phyloP scores from a whole-genome alignment of 768 basidiomycete genomes.

The Mrakia blollopis region DNA sequence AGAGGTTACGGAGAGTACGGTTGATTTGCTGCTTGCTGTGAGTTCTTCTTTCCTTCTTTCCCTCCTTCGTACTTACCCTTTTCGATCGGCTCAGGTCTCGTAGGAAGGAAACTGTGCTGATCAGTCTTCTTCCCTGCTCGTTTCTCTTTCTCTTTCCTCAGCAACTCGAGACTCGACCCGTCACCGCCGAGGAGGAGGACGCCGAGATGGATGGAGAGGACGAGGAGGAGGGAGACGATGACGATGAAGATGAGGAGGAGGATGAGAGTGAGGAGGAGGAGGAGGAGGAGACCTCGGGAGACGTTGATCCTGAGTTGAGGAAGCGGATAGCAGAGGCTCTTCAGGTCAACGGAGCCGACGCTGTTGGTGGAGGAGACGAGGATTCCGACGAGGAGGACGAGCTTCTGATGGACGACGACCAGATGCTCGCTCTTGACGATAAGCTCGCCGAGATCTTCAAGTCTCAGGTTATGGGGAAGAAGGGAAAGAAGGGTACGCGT shows the following conservation, averaged over 20 bases:
- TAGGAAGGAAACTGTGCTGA: too few species aligned
- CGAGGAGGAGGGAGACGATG: slow-evolving; percentile 38
- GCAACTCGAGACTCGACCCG: slow-evolving; percentile 31
- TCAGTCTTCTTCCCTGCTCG: too few species aligned
- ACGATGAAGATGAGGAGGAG: slow-evolving; percentile 47
- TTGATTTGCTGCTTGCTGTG: slow-evolving; percentile 77
- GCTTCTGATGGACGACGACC: slow-evolving; percentile 80
- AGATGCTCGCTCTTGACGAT: slow-evolving; percentile 95
- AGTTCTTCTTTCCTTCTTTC: slow-evolving; percentile 41
- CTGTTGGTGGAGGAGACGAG: slow-evolving; percentile 41
- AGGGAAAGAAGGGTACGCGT: slow-evolving; percentile 59
- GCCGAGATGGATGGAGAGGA: slow-evolving; percentile 43
- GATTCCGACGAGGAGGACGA: slow-evolving; percentile 42
- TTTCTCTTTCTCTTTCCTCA: background rate
- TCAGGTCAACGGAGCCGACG: slow-evolving; percentile 44
- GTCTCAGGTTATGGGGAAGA: slow-evolving; percentile 58
- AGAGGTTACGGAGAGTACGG: slow-evolving; percentile 60
- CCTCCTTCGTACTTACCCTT: too few species aligned
- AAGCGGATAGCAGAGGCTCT: slow-evolving; percentile 54
- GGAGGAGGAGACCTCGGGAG: slow-evolving; percentile 41
- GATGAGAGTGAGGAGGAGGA: slow-evolving; percentile 45
- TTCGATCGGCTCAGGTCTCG: too few species aligned
- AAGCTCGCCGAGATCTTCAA: slow-evolving; percentile 84
- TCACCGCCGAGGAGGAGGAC: slow-evolving; percentile 39
- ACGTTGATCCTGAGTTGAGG: slow-evolving; percentile 55